Conservation (phyloP, 305 asterid genomes). For the Salvia sclarea region DNA sequence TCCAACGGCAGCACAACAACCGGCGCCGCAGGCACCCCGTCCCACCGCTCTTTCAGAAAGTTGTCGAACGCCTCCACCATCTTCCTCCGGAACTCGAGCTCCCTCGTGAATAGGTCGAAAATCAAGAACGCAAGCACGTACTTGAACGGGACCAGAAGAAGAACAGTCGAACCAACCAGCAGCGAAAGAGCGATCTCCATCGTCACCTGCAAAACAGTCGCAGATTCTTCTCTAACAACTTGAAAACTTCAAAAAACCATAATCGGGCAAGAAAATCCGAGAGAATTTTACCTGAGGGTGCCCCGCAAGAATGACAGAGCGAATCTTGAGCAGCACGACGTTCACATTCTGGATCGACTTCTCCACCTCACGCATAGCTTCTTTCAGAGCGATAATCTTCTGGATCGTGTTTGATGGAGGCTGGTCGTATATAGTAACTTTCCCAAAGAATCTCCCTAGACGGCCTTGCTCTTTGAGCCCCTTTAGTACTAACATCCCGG, state of each 20-base stretch:
- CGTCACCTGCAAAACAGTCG: constrained; percentile 53
- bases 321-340: constrained; percentile 75
- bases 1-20: constrained; percentile 79
- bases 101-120: constrained; percentile 84
- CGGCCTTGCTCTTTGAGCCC: constrained; percentile 98
- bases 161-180: constrained; percentile 56
- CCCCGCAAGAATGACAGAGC: constrained; percentile 83
- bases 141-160: constrained; percentile 78
- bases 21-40: constrained; percentile 82
- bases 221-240: background rate
- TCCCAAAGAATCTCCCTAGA: constrained; percentile 89
- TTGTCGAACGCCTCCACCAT: constrained; percentile 68
- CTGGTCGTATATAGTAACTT: constrained; percentile 86
- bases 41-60: constrained; percentile 87
- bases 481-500: constrained; percentile 76
- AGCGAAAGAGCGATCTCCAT: constrained; percentile 81
- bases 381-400: constrained; percentile 86
- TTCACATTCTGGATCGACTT: constrained; percentile 79
- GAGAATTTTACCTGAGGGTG: constrained; percentile 73
- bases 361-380: constrained; percentile 90
- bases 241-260: no score
- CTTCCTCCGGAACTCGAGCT: constrained; percentile 73
- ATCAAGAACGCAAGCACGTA: constrained; percentile 61
- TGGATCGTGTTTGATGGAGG: constrained; percentile 94
- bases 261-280: no score